Base-by-base conservation (phyloP, 2,329 filamentous ascomycete species). In the Fusarium sp. region DNA sequence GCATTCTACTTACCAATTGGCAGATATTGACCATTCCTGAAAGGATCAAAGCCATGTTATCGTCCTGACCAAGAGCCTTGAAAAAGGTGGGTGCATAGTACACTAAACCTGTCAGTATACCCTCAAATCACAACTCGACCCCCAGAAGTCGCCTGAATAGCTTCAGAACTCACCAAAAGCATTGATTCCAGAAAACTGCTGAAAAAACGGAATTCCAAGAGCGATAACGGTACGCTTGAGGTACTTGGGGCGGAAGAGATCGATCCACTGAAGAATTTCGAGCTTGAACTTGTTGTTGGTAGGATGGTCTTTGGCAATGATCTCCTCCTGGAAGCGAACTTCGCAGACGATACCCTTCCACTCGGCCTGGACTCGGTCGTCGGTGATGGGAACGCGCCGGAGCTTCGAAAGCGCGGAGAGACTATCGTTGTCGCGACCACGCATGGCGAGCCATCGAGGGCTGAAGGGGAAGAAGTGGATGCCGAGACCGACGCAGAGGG, bases 281-380 rank as follows among this genome's bases (percentile, higher is more conserved):
- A 88, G 82, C 68, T 82, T 85, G 20, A 78, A 70, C 50, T 83
- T 82, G 25, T 84, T 66, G 1, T 38, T 56, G 0, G 65, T 65
- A 0, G 70, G 68, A 6, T 74, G 71, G 15, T 68, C 67, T 12
- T 32, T 58, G 4, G n/a, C 35, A 12, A 66, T 32, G 3, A 74
- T 32, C 14, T 63, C 80, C 47, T 84, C 75, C 56, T 87, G 84
- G 69, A 88, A 85, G 9, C 83, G 78, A 2, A 86, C 85, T 66
- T 89, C 87, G 1, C 85, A 83, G 1, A 85, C 79, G 62, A 89
- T 89, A 10, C 85, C 87, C 57, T 83, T 82, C 83, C 83, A 87
- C 68, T 89, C 87, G 22, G 82, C 75, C 22, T 85, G 81, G 0
- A 90, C 82, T 15, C 86, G 80, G 2, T 78, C 67, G 50, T 89